A percentile compares a stretch with the other conserved stretches of the same genome.
Conservation (phyloP, 345 rosid species). For the Populus simonii region DNA sequence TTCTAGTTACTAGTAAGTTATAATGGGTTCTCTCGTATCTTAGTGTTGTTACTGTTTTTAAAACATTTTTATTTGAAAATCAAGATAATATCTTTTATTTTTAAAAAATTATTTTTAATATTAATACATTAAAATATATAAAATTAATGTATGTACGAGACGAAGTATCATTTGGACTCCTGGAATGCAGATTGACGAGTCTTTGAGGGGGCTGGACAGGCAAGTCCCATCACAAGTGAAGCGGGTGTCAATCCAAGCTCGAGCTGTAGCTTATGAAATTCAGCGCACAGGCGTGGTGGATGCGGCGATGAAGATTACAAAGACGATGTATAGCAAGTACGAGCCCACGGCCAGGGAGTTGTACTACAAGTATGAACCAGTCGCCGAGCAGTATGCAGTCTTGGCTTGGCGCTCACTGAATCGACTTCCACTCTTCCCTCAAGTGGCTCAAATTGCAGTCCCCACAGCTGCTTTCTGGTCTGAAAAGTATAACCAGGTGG, state of each 20-base stretch:
- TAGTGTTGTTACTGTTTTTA: too few relatives aligned
- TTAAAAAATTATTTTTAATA: too few relatives aligned
- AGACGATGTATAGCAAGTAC: conserved; percentile 35
- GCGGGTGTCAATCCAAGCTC: conserved; percentile 51
- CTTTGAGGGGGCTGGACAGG: conserved; percentile 39
- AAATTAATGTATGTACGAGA: background rate
- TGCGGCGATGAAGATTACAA: conserved; percentile 41
- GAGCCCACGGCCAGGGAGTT: conserved; percentile 51
- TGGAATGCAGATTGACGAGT: conserved; percentile 53
- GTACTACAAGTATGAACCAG: conserved; percentile 47
- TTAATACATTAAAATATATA: too few relatives aligned
- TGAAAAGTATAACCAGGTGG: conserved; percentile 59
- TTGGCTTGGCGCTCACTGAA: conserved; percentile 53
- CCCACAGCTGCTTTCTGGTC: conserved; percentile 68
- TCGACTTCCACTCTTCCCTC: conserved; percentile 50
- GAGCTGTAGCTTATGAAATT: conserved; percentile 57
- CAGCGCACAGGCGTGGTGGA: conserved; percentile 52
- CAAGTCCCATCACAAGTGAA: conserved; percentile 62
- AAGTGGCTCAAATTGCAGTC: conserved; percentile 47
- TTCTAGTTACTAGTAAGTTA: too few relatives aligned
- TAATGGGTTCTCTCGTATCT: too few relatives aligned
- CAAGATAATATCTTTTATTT: too few relatives aligned
- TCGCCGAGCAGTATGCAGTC: conserved; percentile 51
- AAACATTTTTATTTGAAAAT: too few relatives aligned
- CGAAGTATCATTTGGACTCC: background rate